Conservation (phyloP, 441 rosid genomes). For the Erysimum cheiri region DNA sequence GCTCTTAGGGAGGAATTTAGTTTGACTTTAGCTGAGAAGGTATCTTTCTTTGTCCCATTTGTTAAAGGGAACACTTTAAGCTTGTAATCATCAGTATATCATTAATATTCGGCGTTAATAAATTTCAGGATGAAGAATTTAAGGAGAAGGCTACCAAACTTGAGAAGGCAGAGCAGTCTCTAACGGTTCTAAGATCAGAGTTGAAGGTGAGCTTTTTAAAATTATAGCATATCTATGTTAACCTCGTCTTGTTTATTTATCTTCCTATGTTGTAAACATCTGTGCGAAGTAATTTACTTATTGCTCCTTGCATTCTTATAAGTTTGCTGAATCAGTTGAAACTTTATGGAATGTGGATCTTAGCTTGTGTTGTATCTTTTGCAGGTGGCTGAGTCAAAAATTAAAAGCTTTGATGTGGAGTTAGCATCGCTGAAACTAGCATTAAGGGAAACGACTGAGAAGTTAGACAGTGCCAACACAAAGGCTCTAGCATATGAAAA, state of each 20-base stretch:
- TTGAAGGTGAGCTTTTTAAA: slow-evolving; percentile 67
- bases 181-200: slow-evolving; percentile 79
- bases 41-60: slow-evolving; percentile 37
- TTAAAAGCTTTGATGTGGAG: slow-evolving; percentile 77
- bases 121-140: slow-evolving; percentile 82
- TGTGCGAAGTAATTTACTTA: slow-evolving; percentile 3
- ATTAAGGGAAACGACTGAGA: slow-evolving; percentile 66
- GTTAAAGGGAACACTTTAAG: background rate
- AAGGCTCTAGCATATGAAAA: slow-evolving; percentile 82
- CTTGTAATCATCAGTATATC: background rate
- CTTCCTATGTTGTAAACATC: background rate
- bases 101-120: slow-evolving; percentile 29
- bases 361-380: slow-evolving; percentile 39
- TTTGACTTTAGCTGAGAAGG: slow-evolving; percentile 71
- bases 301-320: slow-evolving; percentile 5
- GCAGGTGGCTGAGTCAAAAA: slow-evolving; percentile 94
- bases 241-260: slow-evolving; percentile 9
- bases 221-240: slow-evolving; percentile 14
- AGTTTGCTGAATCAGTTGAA: slow-evolving; percentile 14
- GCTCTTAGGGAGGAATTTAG: slow-evolving; percentile 81
- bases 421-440: slow-evolving; percentile 65
- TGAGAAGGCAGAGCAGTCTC: slow-evolving; percentile 81
- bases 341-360: slow-evolving; percentile 29
- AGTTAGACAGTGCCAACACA: slow-evolving; percentile 69
- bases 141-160: slow-evolving; percentile 73